Base-by-base conservation (phyloP, 164 flowering plant species). In the Annona squamosa region DNA sequence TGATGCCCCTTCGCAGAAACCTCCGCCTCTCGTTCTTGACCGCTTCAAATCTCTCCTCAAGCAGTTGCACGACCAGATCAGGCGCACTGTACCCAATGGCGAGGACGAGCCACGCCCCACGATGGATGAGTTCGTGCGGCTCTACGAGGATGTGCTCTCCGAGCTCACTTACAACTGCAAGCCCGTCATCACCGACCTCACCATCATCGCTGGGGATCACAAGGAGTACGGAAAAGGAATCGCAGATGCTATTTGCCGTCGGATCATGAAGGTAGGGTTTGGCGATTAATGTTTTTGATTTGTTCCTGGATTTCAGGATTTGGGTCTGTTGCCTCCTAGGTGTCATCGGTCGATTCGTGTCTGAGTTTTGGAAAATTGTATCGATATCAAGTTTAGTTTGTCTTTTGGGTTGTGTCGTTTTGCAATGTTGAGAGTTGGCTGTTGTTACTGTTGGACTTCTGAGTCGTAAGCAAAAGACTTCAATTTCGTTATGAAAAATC, bases 181-280 rank as follows among this genome's bases (percentile, higher is more conserved):
- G 84, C 99, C 99, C 3, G 85, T 93, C 48, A 96, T 96, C 68
- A 96, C 98, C 1, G 98, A 96, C 74, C 91, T 96, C 48, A 93
- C 99, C 9, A 90, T 96, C 37, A 91, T 96, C 41, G 98, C 99
- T 44, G 99, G 95, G 0, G 97, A 96, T 72, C 94, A 89, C 68
- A 79, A 86, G 76, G 85, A 81, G 46, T 85, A 85, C 37, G 97
- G 79, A 2, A 84, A 85, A 71, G 97, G 95, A 73, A 93, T 96
- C 74, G 99, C 98, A n/a, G 85, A 89, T 62, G 91, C 86, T 1
- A 89, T 96, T 71, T 96, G 98, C 74, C 78, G 85, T 12, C 82
- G 97, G 71, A 90, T 96, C 81, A 63, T 92, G 4, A 94, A 96
- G 98, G 99, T 95, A 71, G 46, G 80, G 26, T 2, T 26, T 41